Evolutionary conservation across 164 flowering plant genomes (phyloP).

Genomic region (Macadamia integrifolia): DNA sequence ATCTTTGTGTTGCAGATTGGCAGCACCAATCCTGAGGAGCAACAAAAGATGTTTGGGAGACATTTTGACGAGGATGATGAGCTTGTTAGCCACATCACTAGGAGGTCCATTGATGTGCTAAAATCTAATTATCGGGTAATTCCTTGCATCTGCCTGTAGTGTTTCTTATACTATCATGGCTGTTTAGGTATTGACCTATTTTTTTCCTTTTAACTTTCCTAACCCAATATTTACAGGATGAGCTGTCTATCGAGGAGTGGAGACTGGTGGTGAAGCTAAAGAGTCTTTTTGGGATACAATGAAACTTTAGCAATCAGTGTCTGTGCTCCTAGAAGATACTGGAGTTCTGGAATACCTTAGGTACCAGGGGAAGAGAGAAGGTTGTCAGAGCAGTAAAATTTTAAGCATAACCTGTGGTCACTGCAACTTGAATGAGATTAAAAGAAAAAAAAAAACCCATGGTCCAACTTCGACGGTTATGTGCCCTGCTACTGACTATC

Average conservation of each 20-base stretch:
- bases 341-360: background rate
- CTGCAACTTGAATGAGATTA: no score
- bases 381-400: no score
- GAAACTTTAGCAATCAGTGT: background rate
- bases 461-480: no score
- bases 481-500: no score
- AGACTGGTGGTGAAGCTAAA: slow-evolving; percentile 61
- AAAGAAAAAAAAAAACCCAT: no score
- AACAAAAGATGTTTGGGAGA: slow-evolving; percentile 86
- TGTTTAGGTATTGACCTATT: background rate
- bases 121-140: slow-evolving; percentile 72
- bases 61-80: slow-evolving; percentile 90
- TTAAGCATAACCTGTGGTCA: no score
- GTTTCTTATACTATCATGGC: background rate
- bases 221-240: slow-evolving; percentile 43
- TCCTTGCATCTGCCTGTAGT: background rate
- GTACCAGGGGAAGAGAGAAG: no score
- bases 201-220: background rate
- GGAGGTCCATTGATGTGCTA: slow-evolving; percentile 75
- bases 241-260: slow-evolving; percentile 70
- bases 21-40: slow-evolving; percentile 69
- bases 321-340: background rate
- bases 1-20: slow-evolving; percentile 39
- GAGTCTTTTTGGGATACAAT: slow-evolving; percentile 62
- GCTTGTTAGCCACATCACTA: slow-evolving; percentile 84